Evolutionary conservation across 2,329 filamentous ascomycete species (phyloP), one percentile per base, ranked within the genome.

Genomic region (Pyrenochaeta sp.): DNA sequence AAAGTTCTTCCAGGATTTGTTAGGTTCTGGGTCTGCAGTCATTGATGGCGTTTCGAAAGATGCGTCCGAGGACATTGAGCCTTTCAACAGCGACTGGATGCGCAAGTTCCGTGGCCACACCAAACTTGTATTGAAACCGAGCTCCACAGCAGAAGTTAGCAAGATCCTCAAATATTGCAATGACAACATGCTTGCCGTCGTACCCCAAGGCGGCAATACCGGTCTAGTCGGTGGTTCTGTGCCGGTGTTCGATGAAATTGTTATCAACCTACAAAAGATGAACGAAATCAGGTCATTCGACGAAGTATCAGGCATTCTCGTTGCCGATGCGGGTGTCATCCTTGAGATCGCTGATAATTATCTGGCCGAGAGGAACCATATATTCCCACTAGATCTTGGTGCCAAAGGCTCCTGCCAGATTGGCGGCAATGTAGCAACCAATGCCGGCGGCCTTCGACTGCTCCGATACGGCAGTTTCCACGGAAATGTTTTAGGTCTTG

Each of bases 41-140:
- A 83, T 97, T 49, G 92, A 96, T 68, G 90, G 90, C 36, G 81
- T 96, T 41, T 89, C 85, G 3, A 73, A 83, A 57, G 84, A 92
- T 71, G 85, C 85, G 10, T 76, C 80, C 2, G 88, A 89, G 61
- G 94, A 97, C 67, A 81, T 97, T 55, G 90, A 94, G 68, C 83
- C 89, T 6, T 99, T 91, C 81, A 99, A 99, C 74, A 85, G 86
- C 68, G 94, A 99, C 75, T 99, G 95, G 94, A 96, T 99, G 92
- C 87, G 89, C 73, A 99, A 99, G 76, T 99, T 96, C 77, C 86
- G 89, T 49, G 95, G 94, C 20, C 91, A 96, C 73, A 85, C 89
- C 49, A 85, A 86, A 65, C 77, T 99, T 18, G 91, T 97, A 4
- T 76, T 99, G 51, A 95, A 91, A 74, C 94, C 94, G 8, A 83